Percentiles rank a stretch among this genome's conserved stretches.
phyloP scores from a whole-genome alignment of 768 basidiomycete species.

The Phanerochaete sordida region DNA sequence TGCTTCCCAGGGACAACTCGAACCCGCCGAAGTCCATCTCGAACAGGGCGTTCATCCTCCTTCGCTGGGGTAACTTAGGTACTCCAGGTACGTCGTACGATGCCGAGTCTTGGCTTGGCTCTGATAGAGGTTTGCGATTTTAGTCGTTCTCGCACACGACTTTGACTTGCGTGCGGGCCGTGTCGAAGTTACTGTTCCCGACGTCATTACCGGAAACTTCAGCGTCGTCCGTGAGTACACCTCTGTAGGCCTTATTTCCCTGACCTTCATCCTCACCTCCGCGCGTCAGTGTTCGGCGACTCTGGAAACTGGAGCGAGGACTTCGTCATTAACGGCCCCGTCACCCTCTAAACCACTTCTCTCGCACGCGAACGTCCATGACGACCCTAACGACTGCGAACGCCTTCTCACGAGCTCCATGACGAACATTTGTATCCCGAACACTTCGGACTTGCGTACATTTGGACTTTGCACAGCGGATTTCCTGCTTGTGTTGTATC shows the following conservation, averaged over 20 bases:
- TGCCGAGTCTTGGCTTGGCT: background rate
- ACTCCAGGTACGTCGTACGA: slow-evolving; percentile 9
- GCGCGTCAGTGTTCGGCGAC: slow-evolving; percentile 48
- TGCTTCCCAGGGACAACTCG: slow-evolving; percentile 33
- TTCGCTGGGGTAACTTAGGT: slow-evolving; percentile 25
- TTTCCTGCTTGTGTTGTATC: background rate
- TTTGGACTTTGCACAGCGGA: background rate
- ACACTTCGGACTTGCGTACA: background rate
- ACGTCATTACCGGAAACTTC: slow-evolving; percentile 29
- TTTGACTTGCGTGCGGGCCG: slow-evolving; percentile 36
- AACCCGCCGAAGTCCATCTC: slow-evolving; percentile 40
- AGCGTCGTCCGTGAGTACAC: slow-evolving; percentile 40
- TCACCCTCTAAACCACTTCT: background rate
- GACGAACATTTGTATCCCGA: background rate
- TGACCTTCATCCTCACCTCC: background rate
- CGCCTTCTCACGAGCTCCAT: background rate
- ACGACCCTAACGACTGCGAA: background rate
- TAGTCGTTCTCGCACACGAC: slow-evolving; percentile 26
- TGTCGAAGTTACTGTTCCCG: slow-evolving; percentile 35
- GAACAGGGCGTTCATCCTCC: slow-evolving; percentile 28
- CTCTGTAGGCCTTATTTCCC: background rate
- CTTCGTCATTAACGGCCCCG: slow-evolving; percentile 30
- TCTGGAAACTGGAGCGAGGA: slow-evolving; percentile 40
- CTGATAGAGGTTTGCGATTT: background rate
- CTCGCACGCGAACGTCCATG: background rate